phyloP scores from a whole-genome alignment of 1,284 basidiomycete species.

The Trametes pubescens region DNA sequence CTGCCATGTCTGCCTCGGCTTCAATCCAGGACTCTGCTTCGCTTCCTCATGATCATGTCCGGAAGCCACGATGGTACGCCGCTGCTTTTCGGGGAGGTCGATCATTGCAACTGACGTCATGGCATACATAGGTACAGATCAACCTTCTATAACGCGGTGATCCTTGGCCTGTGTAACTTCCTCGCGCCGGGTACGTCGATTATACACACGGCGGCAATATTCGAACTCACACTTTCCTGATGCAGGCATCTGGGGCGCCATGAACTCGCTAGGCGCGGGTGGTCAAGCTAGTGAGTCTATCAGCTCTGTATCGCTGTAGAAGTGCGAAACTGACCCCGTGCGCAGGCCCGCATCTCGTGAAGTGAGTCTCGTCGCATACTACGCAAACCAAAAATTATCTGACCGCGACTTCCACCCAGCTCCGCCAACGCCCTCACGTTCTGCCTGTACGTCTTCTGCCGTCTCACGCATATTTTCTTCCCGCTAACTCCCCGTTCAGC shows the following conservation, averaged over 20 bases:
- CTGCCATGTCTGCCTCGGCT: conserved; percentile 16
- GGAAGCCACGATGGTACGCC: conserved; percentile 20
- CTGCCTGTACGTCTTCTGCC: conserved; percentile 10
- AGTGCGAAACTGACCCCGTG: not conserved
- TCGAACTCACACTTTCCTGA: not conserved
- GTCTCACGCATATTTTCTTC: not conserved
- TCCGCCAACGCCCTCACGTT: conserved; percentile 24
- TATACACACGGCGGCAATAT: not conserved
- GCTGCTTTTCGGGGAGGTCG: not conserved
- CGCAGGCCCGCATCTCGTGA: conserved; percentile 15
- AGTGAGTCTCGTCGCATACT: not conserved
- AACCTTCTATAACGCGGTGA: conserved; percentile 24
- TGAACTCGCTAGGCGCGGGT: conserved; percentile 23
- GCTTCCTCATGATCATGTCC: conserved; percentile 11
- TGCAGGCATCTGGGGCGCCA: conserved; percentile 22
- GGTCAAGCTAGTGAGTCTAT: conserved; percentile 20
- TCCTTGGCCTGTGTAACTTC: conserved; percentile 21
- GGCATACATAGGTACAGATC: conserved; percentile 14
- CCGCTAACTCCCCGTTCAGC: not conserved
- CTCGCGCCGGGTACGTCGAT: conserved; percentile 17
- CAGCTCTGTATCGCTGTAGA: not conserved
- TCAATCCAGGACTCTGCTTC: conserved; percentile 16
- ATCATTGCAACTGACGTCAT: not conserved
- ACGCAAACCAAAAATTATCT: not conserved
- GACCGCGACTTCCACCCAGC: not conserved